phyloP scores from a whole-genome alignment of 345 rosid genomes.

The Iberis pinnata region DNA sequence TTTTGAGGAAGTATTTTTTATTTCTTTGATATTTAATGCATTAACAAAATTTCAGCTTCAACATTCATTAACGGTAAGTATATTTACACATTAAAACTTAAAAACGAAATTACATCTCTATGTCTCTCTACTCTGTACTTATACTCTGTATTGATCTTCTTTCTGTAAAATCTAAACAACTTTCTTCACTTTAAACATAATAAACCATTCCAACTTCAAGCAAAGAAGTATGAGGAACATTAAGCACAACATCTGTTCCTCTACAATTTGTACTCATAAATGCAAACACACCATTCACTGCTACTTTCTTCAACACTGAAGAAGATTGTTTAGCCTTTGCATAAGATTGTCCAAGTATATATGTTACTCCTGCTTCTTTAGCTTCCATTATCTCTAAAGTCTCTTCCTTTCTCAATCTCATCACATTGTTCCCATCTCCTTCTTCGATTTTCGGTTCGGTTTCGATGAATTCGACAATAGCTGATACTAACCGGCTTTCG shows the following conservation, averaged over 20 bases:
- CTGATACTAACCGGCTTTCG: slow-evolving; percentile 51
- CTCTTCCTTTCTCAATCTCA: slow-evolving; percentile 30
- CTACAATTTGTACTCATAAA: slow-evolving; percentile 71
- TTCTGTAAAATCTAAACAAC: slow-evolving; percentile 1
- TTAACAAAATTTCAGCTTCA: too few species aligned
- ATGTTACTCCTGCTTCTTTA: slow-evolving; percentile 60
- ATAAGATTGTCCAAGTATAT: slow-evolving; percentile 58
- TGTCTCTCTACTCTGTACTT: background rate
- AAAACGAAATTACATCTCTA: slow-evolving; percentile 9
- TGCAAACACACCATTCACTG: slow-evolving; percentile 46
- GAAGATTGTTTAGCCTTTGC: slow-evolving; percentile 63
- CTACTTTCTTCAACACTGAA: slow-evolving; percentile 51
- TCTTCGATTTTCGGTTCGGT: slow-evolving; percentile 23
- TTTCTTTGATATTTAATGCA: too few species aligned
- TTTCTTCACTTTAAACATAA: slow-evolving; percentile 35
- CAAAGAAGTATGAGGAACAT: slow-evolving; percentile 59
- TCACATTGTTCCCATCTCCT: slow-evolving; percentile 7
- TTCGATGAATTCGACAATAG: slow-evolving; percentile 46
- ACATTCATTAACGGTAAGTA: slow-evolving; percentile 8
- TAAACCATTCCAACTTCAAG: slow-evolving; percentile 80
- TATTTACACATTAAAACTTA: slow-evolving; percentile 22
- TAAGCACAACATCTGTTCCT: slow-evolving; percentile 54
- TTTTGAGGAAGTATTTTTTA: too few species aligned
- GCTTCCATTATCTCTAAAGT: slow-evolving; percentile 45
- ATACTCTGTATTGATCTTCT: slow-evolving; percentile 11